phyloP scores from a whole-genome alignment of 805 yeast species.

The Candida silvicultrix region DNA sequence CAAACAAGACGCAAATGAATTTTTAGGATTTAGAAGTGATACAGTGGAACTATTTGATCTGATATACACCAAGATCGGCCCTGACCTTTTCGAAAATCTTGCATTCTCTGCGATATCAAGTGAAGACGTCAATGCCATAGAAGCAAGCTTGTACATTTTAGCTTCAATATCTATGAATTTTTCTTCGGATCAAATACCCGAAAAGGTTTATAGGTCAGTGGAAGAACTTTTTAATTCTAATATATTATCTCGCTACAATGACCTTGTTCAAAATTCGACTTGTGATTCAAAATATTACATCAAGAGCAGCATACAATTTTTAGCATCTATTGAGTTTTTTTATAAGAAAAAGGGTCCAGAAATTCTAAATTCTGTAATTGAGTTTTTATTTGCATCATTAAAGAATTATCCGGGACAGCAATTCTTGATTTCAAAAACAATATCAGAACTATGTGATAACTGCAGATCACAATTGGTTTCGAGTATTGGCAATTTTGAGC shows the following conservation, averaged over 20 bases:
- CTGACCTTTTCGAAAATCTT: slow-evolving; percentile 40
- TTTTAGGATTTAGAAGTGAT: slow-evolving; percentile 62
- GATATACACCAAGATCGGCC: slow-evolving; percentile 59
- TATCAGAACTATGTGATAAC: slow-evolving; percentile 50
- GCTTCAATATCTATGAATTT: slow-evolving; percentile 51
- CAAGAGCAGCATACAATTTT: slow-evolving; percentile 47
- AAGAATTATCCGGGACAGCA: slow-evolving; percentile 23
- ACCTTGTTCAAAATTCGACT: slow-evolving; percentile 14
- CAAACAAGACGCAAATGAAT: slow-evolving; percentile 37
- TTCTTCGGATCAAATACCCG: slow-evolving; percentile 22
- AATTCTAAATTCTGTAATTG: slow-evolving; percentile 46
- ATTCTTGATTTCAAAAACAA: slow-evolving; percentile 45
- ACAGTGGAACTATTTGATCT: slow-evolving; percentile 74
- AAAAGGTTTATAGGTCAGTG: slow-evolving; percentile 16
- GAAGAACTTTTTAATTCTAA: slow-evolving; percentile 23
- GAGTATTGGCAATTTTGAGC: slow-evolving; percentile 43
- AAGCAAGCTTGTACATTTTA: slow-evolving; percentile 55
- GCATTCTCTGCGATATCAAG: slow-evolving; percentile 27
- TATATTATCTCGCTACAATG: slow-evolving; percentile 19
- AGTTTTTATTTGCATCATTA: slow-evolving; percentile 43
- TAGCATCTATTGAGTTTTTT: slow-evolving; percentile 56
- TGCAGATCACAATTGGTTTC: slow-evolving; percentile 36
- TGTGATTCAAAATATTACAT: slow-evolving; percentile 20
- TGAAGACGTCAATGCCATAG: slow-evolving; percentile 35
- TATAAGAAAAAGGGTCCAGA: slow-evolving; percentile 42